These are phyloP conservation scores for Solanum chiquidenum DNA, from an alignment of 257 asterid genomes.

Conservation along the genomic window DNA sequence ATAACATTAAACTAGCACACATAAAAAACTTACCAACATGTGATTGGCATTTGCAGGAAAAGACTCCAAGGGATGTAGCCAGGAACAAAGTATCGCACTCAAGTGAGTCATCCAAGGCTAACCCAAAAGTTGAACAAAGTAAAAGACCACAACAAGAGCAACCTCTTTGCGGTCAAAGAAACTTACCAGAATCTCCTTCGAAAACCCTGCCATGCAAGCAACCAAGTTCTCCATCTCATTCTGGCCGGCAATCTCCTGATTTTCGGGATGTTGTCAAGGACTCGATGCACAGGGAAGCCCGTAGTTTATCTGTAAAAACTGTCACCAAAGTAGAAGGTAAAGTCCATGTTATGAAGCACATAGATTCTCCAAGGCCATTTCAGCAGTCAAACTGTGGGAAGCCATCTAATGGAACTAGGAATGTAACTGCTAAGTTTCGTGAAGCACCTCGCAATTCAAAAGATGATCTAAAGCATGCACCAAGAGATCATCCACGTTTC, in stretches of 20 bases:
- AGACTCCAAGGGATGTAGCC: constrained; percentile 20
- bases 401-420: constrained; percentile 6
- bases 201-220: constrained; percentile 19
- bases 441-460: constrained; percentile 24
- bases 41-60: constrained; percentile 40
- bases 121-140: constrained; percentile 37
- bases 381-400: constrained; percentile 33
- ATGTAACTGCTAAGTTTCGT: constrained; percentile 13
- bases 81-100: constrained; percentile 45
- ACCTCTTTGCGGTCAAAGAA: constrained; percentile 12
- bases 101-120: constrained; percentile 55
- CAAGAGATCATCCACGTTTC: constrained; percentile 48
- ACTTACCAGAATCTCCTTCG: constrained; percentile 20
- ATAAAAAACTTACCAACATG: neutral
- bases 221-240: constrained; percentile 8
- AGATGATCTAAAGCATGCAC: constrained; percentile 27
- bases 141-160: constrained; percentile 33
- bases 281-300: constrained; percentile 74
- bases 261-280: constrained; percentile 67
- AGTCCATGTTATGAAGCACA: constrained; percentile 57
- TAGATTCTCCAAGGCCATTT: constrained; percentile 87
- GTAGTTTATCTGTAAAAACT: constrained; percentile 45
- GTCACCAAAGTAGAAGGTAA: constrained; percentile 31
- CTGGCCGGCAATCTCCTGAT: constrained; percentile 31
- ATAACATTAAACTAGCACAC: neutral